These are phyloP conservation scores for Ogataea zsoltii DNA, from an alignment of 805 yeast genomes.

Conservation along the genomic window DNA sequence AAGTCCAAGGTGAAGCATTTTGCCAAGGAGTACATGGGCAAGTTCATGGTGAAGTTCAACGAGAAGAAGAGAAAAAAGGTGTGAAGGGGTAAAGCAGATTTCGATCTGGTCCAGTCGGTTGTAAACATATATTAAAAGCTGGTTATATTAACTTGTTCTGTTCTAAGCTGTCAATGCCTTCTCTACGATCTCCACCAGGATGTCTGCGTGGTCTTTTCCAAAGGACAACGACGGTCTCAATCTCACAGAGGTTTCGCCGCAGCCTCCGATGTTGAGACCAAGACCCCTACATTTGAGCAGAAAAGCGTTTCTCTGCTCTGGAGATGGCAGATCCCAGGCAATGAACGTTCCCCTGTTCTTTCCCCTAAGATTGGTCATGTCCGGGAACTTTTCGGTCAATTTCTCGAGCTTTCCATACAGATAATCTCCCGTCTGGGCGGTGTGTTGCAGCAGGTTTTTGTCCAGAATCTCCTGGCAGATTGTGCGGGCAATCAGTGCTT, in stretches of 20 bases:
- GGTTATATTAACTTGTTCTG: no score
- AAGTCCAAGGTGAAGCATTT: slow-evolving; percentile 68
- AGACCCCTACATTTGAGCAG: slow-evolving; percentile 45
- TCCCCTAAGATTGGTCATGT: slow-evolving; percentile 56
- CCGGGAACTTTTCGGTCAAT: slow-evolving; percentile 43
- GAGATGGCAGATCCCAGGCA: slow-evolving; percentile 57
- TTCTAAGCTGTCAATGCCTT: slow-evolving; percentile 28
- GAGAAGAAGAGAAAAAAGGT: slow-evolving; percentile 23
- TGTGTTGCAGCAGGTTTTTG: slow-evolving; percentile 48
- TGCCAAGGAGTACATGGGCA: slow-evolving; percentile 64
- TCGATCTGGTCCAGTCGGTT: not conserved
- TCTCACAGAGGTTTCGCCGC: slow-evolving; percentile 59
- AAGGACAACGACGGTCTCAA: slow-evolving; percentile 67
- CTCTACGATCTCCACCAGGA: slow-evolving; percentile 44
- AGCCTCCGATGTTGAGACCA: slow-evolving; percentile 70
- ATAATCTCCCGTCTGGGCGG: slow-evolving; percentile 56
- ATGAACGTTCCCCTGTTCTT: slow-evolving; percentile 63
- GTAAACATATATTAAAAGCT: not conserved
- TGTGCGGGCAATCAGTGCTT: slow-evolving; percentile 61
- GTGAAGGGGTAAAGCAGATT: not conserved
- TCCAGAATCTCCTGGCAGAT: slow-evolving; percentile 56
- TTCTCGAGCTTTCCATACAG: slow-evolving; percentile 44
- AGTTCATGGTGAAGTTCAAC: slow-evolving; percentile 51
- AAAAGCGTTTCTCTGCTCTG: slow-evolving; percentile 47
- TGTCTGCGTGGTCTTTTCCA: slow-evolving; percentile 60